A percentile compares a stretch with the other conserved stretches of the same genome.
phyloP scores from a whole-genome alignment of 2,329 filamentous ascomycete species.

The Aspergillus sergii region DNA sequence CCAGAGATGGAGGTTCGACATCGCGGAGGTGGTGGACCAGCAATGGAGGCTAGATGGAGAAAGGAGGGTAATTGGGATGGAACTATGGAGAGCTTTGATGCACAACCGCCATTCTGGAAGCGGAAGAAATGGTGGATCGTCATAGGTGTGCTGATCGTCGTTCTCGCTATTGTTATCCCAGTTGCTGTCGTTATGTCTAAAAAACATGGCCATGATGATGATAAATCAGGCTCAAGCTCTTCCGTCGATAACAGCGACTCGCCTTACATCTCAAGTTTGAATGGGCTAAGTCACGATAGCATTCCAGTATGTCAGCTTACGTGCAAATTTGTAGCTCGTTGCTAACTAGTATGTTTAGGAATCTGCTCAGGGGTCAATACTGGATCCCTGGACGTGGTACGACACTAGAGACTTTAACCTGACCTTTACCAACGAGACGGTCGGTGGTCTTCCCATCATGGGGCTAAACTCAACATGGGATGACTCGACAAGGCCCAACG shows the following conservation, averaged over 20 bases:
- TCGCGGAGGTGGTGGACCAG: constrained; percentile 33
- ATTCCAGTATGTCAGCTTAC: constrained; percentile 55
- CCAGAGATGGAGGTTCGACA: constrained; percentile 53
- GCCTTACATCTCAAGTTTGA: constrained; percentile 51
- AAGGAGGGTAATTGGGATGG: constrained; percentile 44
- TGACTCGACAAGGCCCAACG: constrained; percentile 76
- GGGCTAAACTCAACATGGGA: constrained; percentile 85
- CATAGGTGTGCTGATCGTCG: constrained; percentile 54
- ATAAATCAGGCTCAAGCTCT: constrained; percentile 28
- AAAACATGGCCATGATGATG: constrained; percentile 52
- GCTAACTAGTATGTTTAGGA: constrained; percentile 32
- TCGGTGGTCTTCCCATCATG: constrained; percentile 89
- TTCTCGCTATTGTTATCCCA: constrained; percentile 68
- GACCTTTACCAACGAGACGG: constrained; percentile 82
- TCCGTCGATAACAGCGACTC: constrained; percentile 21
- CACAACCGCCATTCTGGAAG: constrained; percentile 36
- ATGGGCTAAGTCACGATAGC: constrained; percentile 56
- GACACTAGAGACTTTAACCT: constrained; percentile 90
- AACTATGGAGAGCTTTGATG: constrained; percentile 28
- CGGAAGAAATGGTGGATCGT: constrained; percentile 57
- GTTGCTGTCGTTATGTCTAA: constrained; percentile 68
- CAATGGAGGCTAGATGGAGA: constrained; percentile 54
- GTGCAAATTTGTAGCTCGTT: not conserved
- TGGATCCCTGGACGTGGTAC: constrained; percentile 91
- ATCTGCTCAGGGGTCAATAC: constrained; percentile 70